Base-by-base conservation (phyloP, 257 asterid genomes). In the Paraleonurus japonicus region DNA sequence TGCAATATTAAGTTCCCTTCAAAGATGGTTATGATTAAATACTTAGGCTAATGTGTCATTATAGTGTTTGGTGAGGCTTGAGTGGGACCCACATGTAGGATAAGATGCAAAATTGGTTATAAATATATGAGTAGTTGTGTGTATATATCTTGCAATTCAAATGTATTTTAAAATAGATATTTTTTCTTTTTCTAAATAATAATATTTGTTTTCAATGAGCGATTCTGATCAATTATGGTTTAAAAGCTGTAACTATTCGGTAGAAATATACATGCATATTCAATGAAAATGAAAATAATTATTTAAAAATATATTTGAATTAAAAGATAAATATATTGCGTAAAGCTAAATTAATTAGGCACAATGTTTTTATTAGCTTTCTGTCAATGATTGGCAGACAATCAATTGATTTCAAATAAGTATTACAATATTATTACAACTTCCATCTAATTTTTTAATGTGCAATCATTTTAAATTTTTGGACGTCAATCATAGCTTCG, bases 301-400 rank as follows among this genome's bases (percentile, higher is more conserved):
- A n/a, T n/a, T n/a, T n/a, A n/a, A n/a, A n/a, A n/a, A n/a, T n/a
- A n/a, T n/a, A n/a, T n/a, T n/a, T n/a, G n/a, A n/a, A n/a, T n/a
- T n/a, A n/a, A n/a, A n/a, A n/a, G n/a, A n/a, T n/a, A n/a, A n/a
- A n/a, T n/a, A n/a, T n/a, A n/a, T n/a, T n/a, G n/a, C n/a, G n/a
- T n/a, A n/a, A n/a, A n/a, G n/a, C n/a, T n/a, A n/a, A n/a, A n/a
- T n/a, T n/a, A n/a, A 9, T 50, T 5, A 20, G 12, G 16, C 15
- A 8, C 41, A 23, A 61, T 26, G 11, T 13, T 33, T 17, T 71
- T 39, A 50, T 50, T 72, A 72, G 10, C 55, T 62, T 48, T 15
- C 27, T 23, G 1, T 61, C 28, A 72, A 72, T 32, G 71, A 72
- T 63, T 72, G 57, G 13, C 43, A 48, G 23, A 48, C 33, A 50